These are phyloP conservation scores for Talaromyces nanjingensis DNA, from an alignment of 495 filamentous ascomycete species.

Conservation along the genomic window DNA sequence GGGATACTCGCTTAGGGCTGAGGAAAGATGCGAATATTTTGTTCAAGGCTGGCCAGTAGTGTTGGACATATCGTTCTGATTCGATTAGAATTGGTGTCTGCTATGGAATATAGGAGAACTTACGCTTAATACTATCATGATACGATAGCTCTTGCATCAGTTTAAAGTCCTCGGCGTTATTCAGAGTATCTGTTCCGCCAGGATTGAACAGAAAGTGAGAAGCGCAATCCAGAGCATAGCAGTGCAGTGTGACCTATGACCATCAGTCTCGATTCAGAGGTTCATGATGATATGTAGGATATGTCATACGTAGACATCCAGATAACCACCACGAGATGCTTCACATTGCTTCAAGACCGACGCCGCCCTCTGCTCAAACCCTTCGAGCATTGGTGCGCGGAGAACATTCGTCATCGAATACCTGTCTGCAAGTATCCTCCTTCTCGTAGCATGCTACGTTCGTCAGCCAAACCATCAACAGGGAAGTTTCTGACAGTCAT, in stretches of 20 bases:
- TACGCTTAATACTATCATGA: conserved; percentile 57
- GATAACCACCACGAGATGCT: conserved; percentile 14
- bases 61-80: conserved; percentile 33
- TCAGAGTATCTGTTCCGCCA: conserved; percentile 49
- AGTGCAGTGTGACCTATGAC: conserved; percentile 38
- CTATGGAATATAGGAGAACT: conserved; percentile 11
- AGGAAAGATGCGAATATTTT: conserved; percentile 19
- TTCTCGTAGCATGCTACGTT: conserved; percentile 50
- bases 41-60: conserved; percentile 30
- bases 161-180: conserved; percentile 39
- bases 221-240: conserved; percentile 60
- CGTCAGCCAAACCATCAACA: not conserved
- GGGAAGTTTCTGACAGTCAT: not conserved
- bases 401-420: conserved; percentile 63
- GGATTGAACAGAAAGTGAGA: conserved; percentile 61
- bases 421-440: conserved; percentile 52
- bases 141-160: conserved; percentile 61
- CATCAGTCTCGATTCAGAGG: not conserved
- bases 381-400: conserved; percentile 40
- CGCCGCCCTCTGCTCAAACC: conserved; percentile 46
- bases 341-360: conserved; percentile 45
- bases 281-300: not conserved
- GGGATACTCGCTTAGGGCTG: conserved; percentile 22
- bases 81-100: not conserved
- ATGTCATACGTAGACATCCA: conserved; percentile 49